Conservation (phyloP, 139 green algal species). For the Chara braunii region DNA sequence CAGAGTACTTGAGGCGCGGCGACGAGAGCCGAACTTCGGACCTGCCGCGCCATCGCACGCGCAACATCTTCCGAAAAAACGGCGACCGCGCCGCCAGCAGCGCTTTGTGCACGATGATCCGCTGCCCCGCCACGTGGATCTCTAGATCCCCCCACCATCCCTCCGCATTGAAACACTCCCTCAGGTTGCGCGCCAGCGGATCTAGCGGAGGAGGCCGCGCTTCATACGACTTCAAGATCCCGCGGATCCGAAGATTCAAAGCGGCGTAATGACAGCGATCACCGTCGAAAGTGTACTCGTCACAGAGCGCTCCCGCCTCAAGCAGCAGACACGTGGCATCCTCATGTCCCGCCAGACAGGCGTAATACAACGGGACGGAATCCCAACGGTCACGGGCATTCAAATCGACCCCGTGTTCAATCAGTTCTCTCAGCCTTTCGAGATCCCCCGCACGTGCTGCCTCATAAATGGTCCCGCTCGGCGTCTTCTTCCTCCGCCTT, state of each 20-base stretch:
- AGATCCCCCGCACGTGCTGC: constrained; percentile 34
- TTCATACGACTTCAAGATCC: constrained; percentile 17
- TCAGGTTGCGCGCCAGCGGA: not conserved
- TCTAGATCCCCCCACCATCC: constrained; percentile 17
- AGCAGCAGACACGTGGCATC: constrained; percentile 26
- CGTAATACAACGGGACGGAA: constrained; percentile 37
- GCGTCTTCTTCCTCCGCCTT: constrained; percentile 20
- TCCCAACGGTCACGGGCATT: constrained; percentile 41
- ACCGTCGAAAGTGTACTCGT: constrained; percentile 39
- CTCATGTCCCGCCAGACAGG: constrained; percentile 36
- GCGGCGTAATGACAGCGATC: constrained; percentile 37
- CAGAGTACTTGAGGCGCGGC: constrained; percentile 21
- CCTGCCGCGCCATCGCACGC: constrained; percentile 11
- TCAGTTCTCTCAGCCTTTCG: constrained; percentile 20
- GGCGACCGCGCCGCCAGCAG: constrained; percentile 23
- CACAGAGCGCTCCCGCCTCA: constrained; percentile 38
- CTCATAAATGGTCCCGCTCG: constrained; percentile 27
- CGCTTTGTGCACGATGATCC: constrained; percentile 8
- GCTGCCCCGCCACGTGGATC: constrained; percentile 11
- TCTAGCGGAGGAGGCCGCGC: not conserved
- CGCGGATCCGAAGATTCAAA: constrained; percentile 28
- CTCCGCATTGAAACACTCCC: not conserved
- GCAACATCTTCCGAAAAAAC: constrained; percentile 18
- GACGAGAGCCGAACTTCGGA: constrained; percentile 6
- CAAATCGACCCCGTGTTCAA: constrained; percentile 36